Evolutionary conservation across 2,329 filamentous ascomycete genomes (phyloP), one percentile per base, ranked within the genome.

Genomic region (Epichloe coenophiala): DNA sequence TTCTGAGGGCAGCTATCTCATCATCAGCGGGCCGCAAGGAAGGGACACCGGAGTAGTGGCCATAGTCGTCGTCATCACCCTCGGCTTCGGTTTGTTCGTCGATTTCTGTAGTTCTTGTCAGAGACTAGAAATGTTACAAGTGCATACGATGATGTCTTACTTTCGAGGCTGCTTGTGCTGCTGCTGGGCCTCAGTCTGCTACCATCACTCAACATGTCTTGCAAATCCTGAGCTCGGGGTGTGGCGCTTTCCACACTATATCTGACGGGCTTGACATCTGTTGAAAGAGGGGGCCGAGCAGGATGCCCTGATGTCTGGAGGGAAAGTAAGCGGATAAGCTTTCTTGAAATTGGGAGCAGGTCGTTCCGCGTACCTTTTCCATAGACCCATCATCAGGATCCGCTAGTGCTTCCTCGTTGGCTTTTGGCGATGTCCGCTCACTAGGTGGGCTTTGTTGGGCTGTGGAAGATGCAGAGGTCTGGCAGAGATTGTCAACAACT

Each of bases 201-300:
- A 55, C 66, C 72, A 11, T 81, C 77, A 23, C 64, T 68, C 31
- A 80, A 77, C 55, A 88, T 77, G 53, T 94, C 88, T 58, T 88
- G 79, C 49, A 88, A 71, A 50, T 88, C 91, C 62, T 95, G 88
- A 3, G 89, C 89, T 58, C 83, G 81, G 8, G 90, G 90, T 1
- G 90, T 95, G 43, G 83, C 77, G 57, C 76, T 76, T 50, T 88
- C 83, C 35, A 81, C 63, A 60, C 79, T 84, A 62, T 84, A 88
- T 49, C 74, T 70, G 17, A 75, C 71, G 43, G 78, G 81, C 51
- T 81, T 78, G 23, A 95, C 74, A 57, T 87, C 76, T 23, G 89
- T 95, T 33, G 84, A 83, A 44, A 95, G 78, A 4, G 81, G 81
- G 37, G 87, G 84, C 1, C 86, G 84, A 40, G 75, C 74, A 47